A percentile compares a stretch with the other conserved stretches of the same genome.
Conservation (phyloP, 1,139 yeast species). For the Yamadazyma kanchanaburiensis region DNA sequence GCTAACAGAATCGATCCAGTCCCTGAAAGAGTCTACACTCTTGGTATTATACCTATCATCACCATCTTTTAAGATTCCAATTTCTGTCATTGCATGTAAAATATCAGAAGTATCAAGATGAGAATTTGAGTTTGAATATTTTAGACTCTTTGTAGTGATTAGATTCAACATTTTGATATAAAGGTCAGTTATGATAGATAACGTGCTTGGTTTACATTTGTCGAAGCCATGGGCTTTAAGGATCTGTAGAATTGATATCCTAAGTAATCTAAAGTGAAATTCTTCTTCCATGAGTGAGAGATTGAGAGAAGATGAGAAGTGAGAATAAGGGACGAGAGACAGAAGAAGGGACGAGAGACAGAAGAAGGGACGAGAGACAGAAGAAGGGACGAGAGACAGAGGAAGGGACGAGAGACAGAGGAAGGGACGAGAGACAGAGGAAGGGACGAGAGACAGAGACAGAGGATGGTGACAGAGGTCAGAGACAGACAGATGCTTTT, state of each 20-base stretch:
- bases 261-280: conserved; percentile 56
- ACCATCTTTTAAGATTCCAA: conserved; percentile 38
- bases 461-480: no score
- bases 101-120: conserved; percentile 51
- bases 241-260: conserved; percentile 65
- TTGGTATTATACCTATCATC: conserved; percentile 31
- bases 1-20: conserved; percentile 36
- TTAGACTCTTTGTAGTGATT: conserved; percentile 40
- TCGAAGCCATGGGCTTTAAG: conserved; percentile 73
- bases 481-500: no score
- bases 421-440: no score
- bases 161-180: conserved; percentile 52
- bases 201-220: conserved; percentile 56
- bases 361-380: no score
- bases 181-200: conserved; percentile 63
- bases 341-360: no score
- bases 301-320: no score
- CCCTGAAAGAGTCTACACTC: conserved; percentile 32
- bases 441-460: no score
- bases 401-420: no score
- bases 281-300: conserved; percentile 33
- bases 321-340: no score
- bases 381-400: no score
- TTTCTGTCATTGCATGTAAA: conserved; percentile 54
- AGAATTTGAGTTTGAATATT: conserved; percentile 15